Conservation (phyloP, 768 basidiomycete genomes). For the Termitomyces sp. region DNA sequence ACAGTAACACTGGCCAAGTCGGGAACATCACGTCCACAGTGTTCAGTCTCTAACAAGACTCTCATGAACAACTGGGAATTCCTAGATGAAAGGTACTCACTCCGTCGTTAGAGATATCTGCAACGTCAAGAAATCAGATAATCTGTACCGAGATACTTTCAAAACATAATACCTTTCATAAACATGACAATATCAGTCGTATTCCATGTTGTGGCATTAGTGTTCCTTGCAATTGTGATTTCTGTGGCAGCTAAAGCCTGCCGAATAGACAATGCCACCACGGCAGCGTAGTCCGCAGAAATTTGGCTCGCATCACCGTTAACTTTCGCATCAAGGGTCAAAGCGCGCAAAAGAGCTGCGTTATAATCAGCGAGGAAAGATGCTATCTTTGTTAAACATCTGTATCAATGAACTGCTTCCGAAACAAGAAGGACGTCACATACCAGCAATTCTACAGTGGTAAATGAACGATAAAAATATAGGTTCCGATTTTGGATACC, state of each 20-base stretch:
- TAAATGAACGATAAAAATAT: constrained; percentile 40
- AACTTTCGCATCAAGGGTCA: constrained; percentile 41
- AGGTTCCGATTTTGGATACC: constrained; percentile 33
- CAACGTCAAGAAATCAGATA: not conserved
- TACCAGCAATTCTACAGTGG: constrained; percentile 27
- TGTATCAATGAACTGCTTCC: not conserved
- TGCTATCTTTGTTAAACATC: constrained; percentile 21
- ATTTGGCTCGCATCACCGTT: constrained; percentile 30
- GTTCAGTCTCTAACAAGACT: constrained; percentile 16
- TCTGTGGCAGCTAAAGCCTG: too few relatives aligned
- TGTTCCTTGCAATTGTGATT: constrained; percentile 20
- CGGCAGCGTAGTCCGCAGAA: too few relatives aligned
- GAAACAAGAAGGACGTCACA: constrained; percentile 1
- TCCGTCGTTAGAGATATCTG: constrained; percentile 58
- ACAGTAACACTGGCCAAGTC: constrained; percentile 44
- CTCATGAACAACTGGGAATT: not conserved
- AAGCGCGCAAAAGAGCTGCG: constrained; percentile 36
- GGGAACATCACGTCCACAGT: too few relatives aligned
- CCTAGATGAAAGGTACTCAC: constrained; percentile 25
- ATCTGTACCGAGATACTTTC: not conserved
- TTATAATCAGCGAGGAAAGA: constrained; percentile 39
- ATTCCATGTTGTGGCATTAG: constrained; percentile 40
- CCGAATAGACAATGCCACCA: too few relatives aligned
- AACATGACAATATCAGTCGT: constrained; percentile 46
- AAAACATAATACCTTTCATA: constrained; percentile 40